Evolutionary conservation across 495 filamentous ascomycete genomes (phyloP), one percentile per base, ranked within the genome.

Genomic region (Neurospora cerealis): DNA sequence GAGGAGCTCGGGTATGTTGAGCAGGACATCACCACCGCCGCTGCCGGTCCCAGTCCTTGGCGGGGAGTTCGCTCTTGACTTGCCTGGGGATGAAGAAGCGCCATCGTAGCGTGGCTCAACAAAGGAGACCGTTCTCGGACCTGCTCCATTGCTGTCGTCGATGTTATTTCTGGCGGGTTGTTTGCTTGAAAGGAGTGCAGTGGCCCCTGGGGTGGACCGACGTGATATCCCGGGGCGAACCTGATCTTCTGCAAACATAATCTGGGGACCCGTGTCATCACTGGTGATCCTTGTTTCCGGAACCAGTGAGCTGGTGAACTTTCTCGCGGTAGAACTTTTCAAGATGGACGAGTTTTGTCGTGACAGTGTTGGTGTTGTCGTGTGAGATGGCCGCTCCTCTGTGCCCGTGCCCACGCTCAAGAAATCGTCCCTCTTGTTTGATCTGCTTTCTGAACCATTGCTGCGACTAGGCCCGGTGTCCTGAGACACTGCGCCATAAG

Each of bases 251-350:
- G 87, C 87, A 79, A 95, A 95, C 91, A 92, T 94, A 71, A 95
- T 95, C n/a, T 85, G 90, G 3, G 91, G 91, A 0, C 90, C 91
- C 1, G 87, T 83, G 2, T 85, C 88, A 46, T 92, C 88, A 1
- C 83, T 83, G 11, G 90, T 87, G 13, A 94, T 87, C 54, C 85
- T 86, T 37, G 93, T 91, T 77, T 91, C 89, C 0, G 93, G 93
- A 11, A 93, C 89, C n/a, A 93, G 88, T 28, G 88, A 89, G 69
- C 90, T 93, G 24, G 90, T 91, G 78, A 95, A 95, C 40, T 86
- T 85, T 79, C 88, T 77, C 38, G 77, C 83, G 21, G 79, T 83
- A 19, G 83, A 89, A 73, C 83, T 84, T 44, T 86, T 85, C 79
- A 88, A 75, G 38, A 76, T 83, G 21, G 80, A 83, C n/a, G 83